Base-by-base conservation (phyloP, 805 yeast genomes). In the Candida anglica region DNA sequence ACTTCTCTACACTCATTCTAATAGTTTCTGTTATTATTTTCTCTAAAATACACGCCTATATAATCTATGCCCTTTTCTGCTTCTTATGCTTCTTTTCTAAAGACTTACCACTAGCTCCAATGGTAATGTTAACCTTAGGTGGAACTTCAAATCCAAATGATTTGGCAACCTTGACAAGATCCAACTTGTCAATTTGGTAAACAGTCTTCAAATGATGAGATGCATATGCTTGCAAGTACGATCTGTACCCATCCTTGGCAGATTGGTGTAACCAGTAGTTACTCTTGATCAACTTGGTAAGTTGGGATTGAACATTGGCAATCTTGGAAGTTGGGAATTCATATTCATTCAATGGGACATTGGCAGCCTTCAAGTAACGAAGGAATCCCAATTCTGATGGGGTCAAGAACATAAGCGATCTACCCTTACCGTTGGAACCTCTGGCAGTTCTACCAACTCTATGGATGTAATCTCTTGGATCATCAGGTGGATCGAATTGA, bases 401-500 rank as follows among this genome's bases (percentile, higher is more conserved):
- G 6, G 91, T 81, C 58, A 93, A 72, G 61, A 93, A 93, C 98
- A 93, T 89, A 42, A 93, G 70, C 7, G 96, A 86, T 63, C 81
- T 86, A 51, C 99, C 99, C 56, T 81, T 81, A 37, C 96, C 98
- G 31, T 75, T 56, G 15, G 82, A 66, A 44, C 95, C 95, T 71
- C 98, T 82, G 23, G 98, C 99, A 18, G 99, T 93, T 72, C 99
- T 82, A 46, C 99, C 99, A 23, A 93, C 98, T 63, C 99, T 80
- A 68, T 93, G 99, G 48, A 93, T 93, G 60, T 93, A 93, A 65
- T 93, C 98, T 67, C 98, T 81, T 63, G 98, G 98, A 66, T 93
- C 98, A 81, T 93, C 98, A 59, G 98, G 98, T 36, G 98, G 98
- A 61, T 93, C 99, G 55, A 87, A 93, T 70, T 93, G 98, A 45